phyloP scores from a whole-genome alignment of 148 eudicot genomes.

The Hydrangea macrophylla region DNA sequence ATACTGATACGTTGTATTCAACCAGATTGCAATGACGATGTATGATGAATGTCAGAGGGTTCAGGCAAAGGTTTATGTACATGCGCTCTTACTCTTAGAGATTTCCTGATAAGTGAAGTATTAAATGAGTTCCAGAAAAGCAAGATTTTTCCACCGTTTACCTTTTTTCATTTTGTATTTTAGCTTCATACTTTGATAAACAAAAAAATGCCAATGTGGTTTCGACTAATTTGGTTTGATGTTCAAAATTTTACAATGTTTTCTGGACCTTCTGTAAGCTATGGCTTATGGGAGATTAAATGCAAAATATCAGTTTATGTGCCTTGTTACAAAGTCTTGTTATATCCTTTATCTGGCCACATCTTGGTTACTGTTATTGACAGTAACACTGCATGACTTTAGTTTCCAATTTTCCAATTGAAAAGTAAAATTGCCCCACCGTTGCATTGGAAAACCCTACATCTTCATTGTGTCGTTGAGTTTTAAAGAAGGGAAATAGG shows the following conservation, averaged over 20 bases:
- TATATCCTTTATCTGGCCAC: not conserved
- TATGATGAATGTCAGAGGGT: slow-evolving; percentile 58
- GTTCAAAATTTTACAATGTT: not conserved
- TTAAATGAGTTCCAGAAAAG: slow-evolving; percentile 35
- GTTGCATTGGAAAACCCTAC: too few relatives aligned
- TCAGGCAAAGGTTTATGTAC: slow-evolving; percentile 45
- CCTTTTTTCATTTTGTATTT: slow-evolving; percentile 12
- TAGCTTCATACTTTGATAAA: slow-evolving; percentile 9
- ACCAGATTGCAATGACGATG: slow-evolving; percentile 82
- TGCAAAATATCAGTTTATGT: not conserved
- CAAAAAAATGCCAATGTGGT: slow-evolving; percentile 7
- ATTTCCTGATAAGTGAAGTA: slow-evolving; percentile 52
- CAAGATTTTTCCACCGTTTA: slow-evolving; percentile 9
- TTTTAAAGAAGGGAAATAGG: too few relatives aligned
- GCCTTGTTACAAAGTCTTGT: not conserved
- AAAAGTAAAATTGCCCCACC: too few relatives aligned
- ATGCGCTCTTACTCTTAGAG: slow-evolving; percentile 51
- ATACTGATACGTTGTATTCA: slow-evolving; percentile 54
- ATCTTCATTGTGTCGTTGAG: too few relatives aligned
- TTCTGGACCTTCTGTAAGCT: not conserved
- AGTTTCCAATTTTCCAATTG: not conserved
- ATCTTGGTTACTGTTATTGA: too few relatives aligned
- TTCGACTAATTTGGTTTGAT: not conserved
- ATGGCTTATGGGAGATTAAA: not conserved
- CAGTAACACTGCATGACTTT: not conserved